These are phyloP conservation scores for Gracilaria domingensis DNA, from an alignment of 23 red algal genomes.

Conservation along the genomic window DNA sequence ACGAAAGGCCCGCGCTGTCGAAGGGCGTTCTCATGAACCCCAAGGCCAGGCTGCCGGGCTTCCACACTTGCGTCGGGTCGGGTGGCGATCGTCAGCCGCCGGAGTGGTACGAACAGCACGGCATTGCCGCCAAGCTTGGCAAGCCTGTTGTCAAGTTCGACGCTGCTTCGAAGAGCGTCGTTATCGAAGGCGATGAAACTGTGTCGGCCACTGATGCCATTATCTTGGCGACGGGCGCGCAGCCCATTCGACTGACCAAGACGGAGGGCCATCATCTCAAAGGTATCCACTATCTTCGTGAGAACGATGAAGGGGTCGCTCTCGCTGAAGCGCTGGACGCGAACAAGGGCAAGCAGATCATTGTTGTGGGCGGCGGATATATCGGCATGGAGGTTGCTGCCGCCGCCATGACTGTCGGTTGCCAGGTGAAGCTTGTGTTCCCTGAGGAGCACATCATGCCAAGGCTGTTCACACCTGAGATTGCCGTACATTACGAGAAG, in stretches of 20 bases:
- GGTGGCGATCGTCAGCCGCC: slow-evolving; percentile 92
- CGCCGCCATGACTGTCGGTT: slow-evolving; percentile 76
- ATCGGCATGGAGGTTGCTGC: slow-evolving; percentile 99
- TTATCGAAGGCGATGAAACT: slow-evolving; percentile 55
- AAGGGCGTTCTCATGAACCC: slow-evolving; percentile 91
- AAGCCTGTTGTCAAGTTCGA: slow-evolving; percentile 72
- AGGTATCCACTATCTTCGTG: slow-evolving; percentile 89
- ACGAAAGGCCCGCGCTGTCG: slow-evolving; percentile 96
- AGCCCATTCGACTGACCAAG: slow-evolving; percentile 69
- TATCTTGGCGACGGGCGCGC: slow-evolving; percentile 82
- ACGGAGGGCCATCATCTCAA: slow-evolving; percentile 79
- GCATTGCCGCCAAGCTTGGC: slow-evolving; percentile 81
- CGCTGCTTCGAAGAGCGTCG: slow-evolving; percentile 60
- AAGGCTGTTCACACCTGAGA: slow-evolving; percentile 90
- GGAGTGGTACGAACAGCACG: slow-evolving; percentile 90
- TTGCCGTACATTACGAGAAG: slow-evolving; percentile 92
- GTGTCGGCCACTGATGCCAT: slow-evolving; percentile 67
- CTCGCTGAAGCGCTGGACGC: slow-evolving; percentile 85
- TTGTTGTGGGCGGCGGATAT: slow-evolving; percentile 98
- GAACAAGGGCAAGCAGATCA: slow-evolving; percentile 75
- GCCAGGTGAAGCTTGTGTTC: slow-evolving; percentile 90
- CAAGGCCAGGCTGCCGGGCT: slow-evolving; percentile 88
- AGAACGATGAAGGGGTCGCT: slow-evolving; percentile 81
- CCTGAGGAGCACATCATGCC: slow-evolving; percentile 96
- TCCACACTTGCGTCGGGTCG: slow-evolving; percentile 96